These are phyloP conservation scores for Colletotrichum shisoi DNA, from an alignment of 2,329 filamentous ascomycete species.

Conservation along the genomic window DNA sequence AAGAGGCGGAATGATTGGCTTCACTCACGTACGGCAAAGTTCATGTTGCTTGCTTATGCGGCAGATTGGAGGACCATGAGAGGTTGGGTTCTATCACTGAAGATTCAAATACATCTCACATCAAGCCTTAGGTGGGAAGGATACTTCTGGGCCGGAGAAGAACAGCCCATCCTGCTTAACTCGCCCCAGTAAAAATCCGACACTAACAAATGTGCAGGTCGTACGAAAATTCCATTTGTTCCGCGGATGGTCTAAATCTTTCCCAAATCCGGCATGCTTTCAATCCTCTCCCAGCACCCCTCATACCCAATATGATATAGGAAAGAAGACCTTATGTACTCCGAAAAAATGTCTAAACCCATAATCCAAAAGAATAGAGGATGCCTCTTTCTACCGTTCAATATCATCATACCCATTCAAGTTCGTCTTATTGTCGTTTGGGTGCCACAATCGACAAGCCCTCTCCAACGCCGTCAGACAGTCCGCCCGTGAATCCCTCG, in stretches of 20 bases:
- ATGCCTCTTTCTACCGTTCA: conserved; percentile 6
- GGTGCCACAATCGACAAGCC: conserved; percentile 42
- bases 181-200: conserved; percentile 11
- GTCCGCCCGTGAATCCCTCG: conserved; percentile 69
- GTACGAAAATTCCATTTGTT: not conserved
- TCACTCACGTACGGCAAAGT: not conserved
- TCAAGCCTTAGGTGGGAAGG: not conserved
- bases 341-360: conserved; percentile 24
- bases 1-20: not conserved
- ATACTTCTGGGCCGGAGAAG: not conserved
- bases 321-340: conserved; percentile 25
- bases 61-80: not conserved
- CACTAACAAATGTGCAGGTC: not conserved
- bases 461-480: conserved; percentile 68
- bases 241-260: not conserved
- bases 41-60: not conserved
- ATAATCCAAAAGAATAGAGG: not conserved
- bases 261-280: not conserved
- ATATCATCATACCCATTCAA: not conserved
- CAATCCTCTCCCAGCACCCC: not conserved
- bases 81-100: not conserved
- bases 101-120: not conserved
- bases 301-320: not conserved
- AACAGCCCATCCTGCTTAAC: not conserved
- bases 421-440: conserved; percentile 28